Conservation (phyloP, 2,329 filamentous ascomycete genomes). For the Phoma sp. region DNA sequence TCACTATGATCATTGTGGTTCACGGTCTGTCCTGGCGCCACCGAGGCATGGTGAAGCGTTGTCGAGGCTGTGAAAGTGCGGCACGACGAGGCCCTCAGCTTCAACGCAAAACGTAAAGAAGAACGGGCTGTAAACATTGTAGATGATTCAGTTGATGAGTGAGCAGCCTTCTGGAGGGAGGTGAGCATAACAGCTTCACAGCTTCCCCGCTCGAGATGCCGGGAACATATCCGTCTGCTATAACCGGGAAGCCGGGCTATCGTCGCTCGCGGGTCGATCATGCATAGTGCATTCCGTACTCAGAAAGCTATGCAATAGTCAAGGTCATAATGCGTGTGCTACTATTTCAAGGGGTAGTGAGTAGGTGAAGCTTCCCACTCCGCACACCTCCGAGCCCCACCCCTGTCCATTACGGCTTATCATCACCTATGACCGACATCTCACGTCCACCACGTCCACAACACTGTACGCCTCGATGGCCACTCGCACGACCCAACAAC, state of each 20-base stretch:
- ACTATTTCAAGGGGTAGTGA: no score
- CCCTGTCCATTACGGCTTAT: constrained; percentile 4
- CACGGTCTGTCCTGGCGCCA: constrained; percentile 29
- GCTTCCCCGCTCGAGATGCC: constrained; percentile 14
- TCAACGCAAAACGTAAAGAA: background rate
- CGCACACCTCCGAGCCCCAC: constrained; percentile 19
- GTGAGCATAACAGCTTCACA: background rate
- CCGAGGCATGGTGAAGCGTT: constrained; percentile 20
- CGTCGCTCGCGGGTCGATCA: background rate
- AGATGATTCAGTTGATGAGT: background rate
- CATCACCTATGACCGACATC: background rate
- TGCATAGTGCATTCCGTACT: background rate
- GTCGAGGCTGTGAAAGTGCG: constrained; percentile 24
- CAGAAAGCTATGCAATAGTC: background rate
- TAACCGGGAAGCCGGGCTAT: background rate
- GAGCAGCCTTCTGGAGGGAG: background rate
- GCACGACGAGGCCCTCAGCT: no score
- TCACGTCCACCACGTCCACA: background rate
- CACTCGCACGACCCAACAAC: constrained; percentile 11
- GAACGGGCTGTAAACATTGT: background rate
- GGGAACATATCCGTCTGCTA: background rate
- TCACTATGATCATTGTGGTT: constrained; percentile 45
- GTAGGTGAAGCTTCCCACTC: background rate
- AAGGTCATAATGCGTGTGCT: no score
- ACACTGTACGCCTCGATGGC: constrained; percentile 13